These are phyloP conservation scores for Pythium chondricola DNA, from an alignment of 352 stramenopile genomes.

Conservation along the genomic window DNA sequence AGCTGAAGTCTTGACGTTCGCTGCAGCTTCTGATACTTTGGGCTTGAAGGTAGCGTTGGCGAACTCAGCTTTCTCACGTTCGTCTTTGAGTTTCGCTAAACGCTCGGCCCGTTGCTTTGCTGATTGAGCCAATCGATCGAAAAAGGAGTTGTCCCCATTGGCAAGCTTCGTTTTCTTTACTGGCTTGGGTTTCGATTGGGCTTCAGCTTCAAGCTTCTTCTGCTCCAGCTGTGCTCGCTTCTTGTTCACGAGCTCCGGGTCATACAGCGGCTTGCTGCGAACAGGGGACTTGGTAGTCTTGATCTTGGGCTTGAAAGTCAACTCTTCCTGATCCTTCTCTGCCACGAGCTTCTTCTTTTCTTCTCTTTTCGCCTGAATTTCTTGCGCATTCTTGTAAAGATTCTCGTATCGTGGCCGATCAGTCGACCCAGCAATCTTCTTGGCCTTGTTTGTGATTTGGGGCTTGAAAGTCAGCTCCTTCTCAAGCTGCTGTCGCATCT, in stretches of 20 bases:
- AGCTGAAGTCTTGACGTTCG: constrained; percentile 20
- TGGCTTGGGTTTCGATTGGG: constrained; percentile 57
- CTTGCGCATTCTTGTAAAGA: constrained; percentile 59
- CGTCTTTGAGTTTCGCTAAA: constrained; percentile 59
- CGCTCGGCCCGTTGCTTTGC: constrained; percentile 50
- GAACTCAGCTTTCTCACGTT: constrained; percentile 57
- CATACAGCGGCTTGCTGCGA: constrained; percentile 57
- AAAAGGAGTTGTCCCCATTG: constrained; percentile 30
- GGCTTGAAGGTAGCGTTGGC: constrained; percentile 57
- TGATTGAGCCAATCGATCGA: constrained; percentile 68
- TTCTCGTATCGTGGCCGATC: constrained; percentile 61
- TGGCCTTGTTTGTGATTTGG: constrained; percentile 58
- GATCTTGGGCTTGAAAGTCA: constrained; percentile 78
- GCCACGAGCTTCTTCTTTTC: constrained; percentile 51
- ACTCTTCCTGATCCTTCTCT: constrained; percentile 50
- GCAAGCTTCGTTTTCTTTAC: constrained; percentile 38
- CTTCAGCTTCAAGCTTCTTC: constrained; percentile 64
- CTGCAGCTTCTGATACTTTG: constrained; percentile 28
- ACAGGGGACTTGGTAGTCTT: constrained; percentile 48
- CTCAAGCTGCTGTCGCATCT: constrained; percentile 45
- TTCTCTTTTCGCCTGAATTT: constrained; percentile 62
- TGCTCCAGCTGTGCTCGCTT: constrained; percentile 60
- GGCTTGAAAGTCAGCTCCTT: constrained; percentile 55
- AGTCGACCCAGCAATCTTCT: constrained; percentile 33
- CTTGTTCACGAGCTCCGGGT: constrained; percentile 62